Percentiles rank a stretch among this genome's conserved stretches.
phyloP scores from a whole-genome alignment of 202 grass and related monocot genomes.

The Panicum virgatum region DNA sequence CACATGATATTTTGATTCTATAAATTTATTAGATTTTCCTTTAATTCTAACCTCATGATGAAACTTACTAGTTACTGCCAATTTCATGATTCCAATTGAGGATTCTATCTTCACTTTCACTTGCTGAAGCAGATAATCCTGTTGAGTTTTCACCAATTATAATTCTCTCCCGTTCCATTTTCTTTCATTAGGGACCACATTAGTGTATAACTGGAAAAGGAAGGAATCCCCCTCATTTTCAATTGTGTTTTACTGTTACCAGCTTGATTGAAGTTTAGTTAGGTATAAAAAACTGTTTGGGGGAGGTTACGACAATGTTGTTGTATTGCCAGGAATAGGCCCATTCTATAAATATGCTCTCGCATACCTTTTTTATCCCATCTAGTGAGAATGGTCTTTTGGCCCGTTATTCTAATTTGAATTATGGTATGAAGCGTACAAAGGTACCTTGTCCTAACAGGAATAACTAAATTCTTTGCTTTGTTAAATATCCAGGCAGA shows the following conservation, averaged over 20 bases:
- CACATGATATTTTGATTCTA: conserved; percentile 2
- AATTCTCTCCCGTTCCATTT: conserved; percentile 5
- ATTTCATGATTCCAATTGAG: conserved; percentile 2
- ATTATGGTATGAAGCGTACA: conserved; percentile 7
- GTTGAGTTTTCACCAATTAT: conserved; percentile 21
- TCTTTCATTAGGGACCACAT: conserved; percentile 19
- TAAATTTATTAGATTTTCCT: conserved; percentile 7
- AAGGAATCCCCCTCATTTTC: not conserved
- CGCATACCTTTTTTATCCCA: conserved; percentile 5
- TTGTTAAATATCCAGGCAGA: conserved; percentile 63
- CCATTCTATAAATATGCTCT: conserved; percentile 4
- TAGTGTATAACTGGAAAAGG: conserved; percentile 17
- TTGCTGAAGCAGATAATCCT: conserved; percentile 23
- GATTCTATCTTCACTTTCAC: conserved; percentile 11
- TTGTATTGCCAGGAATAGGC: not conserved
- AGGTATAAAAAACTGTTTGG: too few species aligned
- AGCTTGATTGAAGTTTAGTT: not conserved
- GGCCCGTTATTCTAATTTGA: conserved; percentile 5
- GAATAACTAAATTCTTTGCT: conserved; percentile 15
- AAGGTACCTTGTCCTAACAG: not conserved
- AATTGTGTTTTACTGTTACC: not conserved
- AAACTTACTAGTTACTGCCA: conserved; percentile 10
- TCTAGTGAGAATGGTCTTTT: not conserved
- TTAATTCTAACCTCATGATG: conserved; percentile 7
- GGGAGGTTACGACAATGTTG: not conserved